A percentile compares a stretch with the other conserved stretches of the same genome.
Conservation (phyloP, 2,329 filamentous ascomycete species). For the Fulvia fulva region DNA sequence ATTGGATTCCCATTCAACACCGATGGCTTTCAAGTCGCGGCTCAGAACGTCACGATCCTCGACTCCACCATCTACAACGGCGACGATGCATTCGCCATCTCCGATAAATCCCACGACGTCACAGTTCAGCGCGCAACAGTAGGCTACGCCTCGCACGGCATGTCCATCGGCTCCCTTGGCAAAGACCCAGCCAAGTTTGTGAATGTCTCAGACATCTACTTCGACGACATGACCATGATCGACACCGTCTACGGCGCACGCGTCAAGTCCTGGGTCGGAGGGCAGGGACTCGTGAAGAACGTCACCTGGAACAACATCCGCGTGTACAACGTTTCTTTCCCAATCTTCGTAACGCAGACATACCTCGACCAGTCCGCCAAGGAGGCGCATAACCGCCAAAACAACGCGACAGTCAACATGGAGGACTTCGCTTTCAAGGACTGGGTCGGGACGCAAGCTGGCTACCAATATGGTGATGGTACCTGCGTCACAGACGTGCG, state of each 20-base stretch:
- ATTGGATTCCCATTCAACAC: slow-evolving; percentile 43
- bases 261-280: slow-evolving; percentile 45
- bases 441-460: slow-evolving; percentile 43
- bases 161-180: slow-evolving; percentile 43
- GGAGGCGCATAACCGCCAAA: slow-evolving; percentile 31
- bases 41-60: slow-evolving; percentile 28
- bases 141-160: slow-evolving; percentile 43
- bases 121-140: slow-evolving; percentile 40
- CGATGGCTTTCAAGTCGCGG: slow-evolving; percentile 35
- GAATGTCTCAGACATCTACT: slow-evolving; percentile 42
- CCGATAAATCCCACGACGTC: slow-evolving; percentile 38
- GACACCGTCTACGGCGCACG: slow-evolving; percentile 42
- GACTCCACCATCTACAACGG: slow-evolving; percentile 3
- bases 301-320: slow-evolving; percentile 44
- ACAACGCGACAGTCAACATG: slow-evolving; percentile 42
- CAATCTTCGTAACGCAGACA: slow-evolving; percentile 46
- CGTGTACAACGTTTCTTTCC: slow-evolving; percentile 44
- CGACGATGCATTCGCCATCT: slow-evolving; percentile 25
- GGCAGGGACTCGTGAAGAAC: slow-evolving; percentile 41
- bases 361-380: slow-evolving; percentile 41
- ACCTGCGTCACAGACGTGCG: slow-evolving; percentile 38
- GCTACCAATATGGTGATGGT: slow-evolving; percentile 41
- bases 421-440: slow-evolving; percentile 41
- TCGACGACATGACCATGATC: slow-evolving; percentile 42
- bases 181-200: slow-evolving; percentile 35